A percentile compares a stretch with the other conserved stretches of the same genome.
These are phyloP conservation scores for Primulina eburnea DNA, from an alignment of 257 asterid genomes.

Conservation along the genomic window DNA sequence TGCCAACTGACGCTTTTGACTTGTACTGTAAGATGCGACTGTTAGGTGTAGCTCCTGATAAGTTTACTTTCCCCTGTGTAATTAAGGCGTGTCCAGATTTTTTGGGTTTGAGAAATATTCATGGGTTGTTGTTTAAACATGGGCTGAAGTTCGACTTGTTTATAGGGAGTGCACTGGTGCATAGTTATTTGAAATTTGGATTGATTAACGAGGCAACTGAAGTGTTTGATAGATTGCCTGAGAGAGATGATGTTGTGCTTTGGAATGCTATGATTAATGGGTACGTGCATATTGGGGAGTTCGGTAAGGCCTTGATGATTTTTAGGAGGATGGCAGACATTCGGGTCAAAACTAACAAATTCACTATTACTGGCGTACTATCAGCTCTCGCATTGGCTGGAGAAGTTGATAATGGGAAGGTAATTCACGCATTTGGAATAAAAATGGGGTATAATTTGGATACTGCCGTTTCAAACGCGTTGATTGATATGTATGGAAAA, in stretches of 20 bases:
- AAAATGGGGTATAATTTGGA: constrained; percentile 52
- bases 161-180: constrained; percentile 71
- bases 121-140: constrained; percentile 53
- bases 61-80: constrained; percentile 72
- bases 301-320: constrained; percentile 39
- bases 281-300: constrained; percentile 49
- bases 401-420: constrained; percentile 48
- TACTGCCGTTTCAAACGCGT: constrained; percentile 55
- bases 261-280: constrained; percentile 93
- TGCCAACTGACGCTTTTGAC: constrained; percentile 38
- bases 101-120: constrained; percentile 45
- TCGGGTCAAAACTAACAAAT: constrained; percentile 49
- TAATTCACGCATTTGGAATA: constrained; percentile 51
- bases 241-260: constrained; percentile 56
- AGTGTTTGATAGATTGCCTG: constrained; percentile 66
- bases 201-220: constrained; percentile 47
- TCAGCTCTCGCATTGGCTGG: constrained; percentile 64
- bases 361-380: constrained; percentile 59
- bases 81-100: constrained; percentile 57
- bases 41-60: constrained; percentile 63
- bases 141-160: constrained; percentile 58
- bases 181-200: constrained; percentile 50
- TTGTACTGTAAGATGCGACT: constrained; percentile 51
- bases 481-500: constrained; percentile 89
- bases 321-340: constrained; percentile 56